Evolutionary conservation across 768 basidiomycete species (phyloP), one percentile per base, ranked within the genome.

Genomic region (Calvatia gigantea): DNA sequence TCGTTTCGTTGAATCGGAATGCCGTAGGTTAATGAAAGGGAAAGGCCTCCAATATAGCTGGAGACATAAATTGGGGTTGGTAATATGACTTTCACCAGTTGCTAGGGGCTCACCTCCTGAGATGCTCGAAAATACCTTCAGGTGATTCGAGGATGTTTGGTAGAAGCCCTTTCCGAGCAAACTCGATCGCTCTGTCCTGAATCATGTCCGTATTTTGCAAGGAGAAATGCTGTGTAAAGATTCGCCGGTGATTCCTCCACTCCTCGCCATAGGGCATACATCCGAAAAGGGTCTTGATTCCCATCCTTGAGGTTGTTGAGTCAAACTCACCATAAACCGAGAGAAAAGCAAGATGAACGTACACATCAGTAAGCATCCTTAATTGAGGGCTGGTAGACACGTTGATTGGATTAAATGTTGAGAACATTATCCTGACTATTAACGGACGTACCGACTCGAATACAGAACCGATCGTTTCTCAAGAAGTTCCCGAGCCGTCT

Each of bases 161-260:
- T 9, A 51, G 25, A 37, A 57, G 49, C 6, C 41, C 31, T 17
- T 28, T 46, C 0, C 48, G 28, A 4, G 38, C 42, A 12, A 57
- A 29, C 12, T 47, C 17, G 8, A 47, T 3, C 15, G 14, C 37
- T 25, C 41, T 25, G 4, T 51, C 39, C 4, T 50, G 29, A 1
- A 25, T 21, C 12, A 23, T 15, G 15, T 23, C 9, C 9, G 37
- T 21, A 23, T 23, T 27, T 21, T 37, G 46, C 44, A 9, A 46
- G 27, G 61, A 66, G 9, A 72, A 58, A 50, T 64, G 54, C n/a
- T 69, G 51, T 14, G 67, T 65, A 15, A 69, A 60, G 42, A 65
- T 56, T n/a, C 61, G 60, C 1, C 71, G 64, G 21, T 69, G 64
- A 35, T 51, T 54, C 11, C 59, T 56, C 49, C 66, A 70, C 15